phyloP scores from a whole-genome alignment of 2,329 filamentous ascomycete genomes.

The Penicillium sp. region DNA sequence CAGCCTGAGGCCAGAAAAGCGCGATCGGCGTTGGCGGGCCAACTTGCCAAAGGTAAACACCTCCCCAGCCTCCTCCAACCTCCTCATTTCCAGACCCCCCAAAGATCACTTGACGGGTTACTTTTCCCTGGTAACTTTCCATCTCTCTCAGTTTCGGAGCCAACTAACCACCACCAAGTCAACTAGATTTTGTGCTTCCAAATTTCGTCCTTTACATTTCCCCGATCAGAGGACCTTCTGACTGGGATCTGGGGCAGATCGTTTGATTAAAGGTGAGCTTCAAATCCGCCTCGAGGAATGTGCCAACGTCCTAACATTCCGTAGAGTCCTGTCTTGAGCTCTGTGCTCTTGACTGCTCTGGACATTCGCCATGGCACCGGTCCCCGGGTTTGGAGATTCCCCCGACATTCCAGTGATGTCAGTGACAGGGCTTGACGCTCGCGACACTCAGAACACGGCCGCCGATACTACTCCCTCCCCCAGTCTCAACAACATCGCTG shows the following conservation, averaged over 20 bases:
- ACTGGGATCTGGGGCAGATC: constrained; percentile 15
- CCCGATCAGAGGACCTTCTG: constrained; percentile 6
- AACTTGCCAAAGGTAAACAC: constrained; percentile 26
- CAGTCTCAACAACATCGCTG: constrained; percentile 28
- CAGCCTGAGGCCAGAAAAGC: background rate
- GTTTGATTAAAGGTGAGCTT: constrained; percentile 14
- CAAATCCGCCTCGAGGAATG: constrained; percentile 3
- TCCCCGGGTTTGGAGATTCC: constrained; percentile 24
- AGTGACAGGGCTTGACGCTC: constrained; percentile 10
- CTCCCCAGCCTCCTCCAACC: constrained; percentile 41
- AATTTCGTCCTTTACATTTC: constrained; percentile 8
- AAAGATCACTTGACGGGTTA: constrained; percentile 8
- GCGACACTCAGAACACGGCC: constrained; percentile 9
- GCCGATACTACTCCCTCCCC: constrained; percentile 21
- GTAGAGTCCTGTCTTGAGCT: constrained; percentile 35
- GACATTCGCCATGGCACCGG: constrained; percentile 31
- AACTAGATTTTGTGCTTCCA: background rate
- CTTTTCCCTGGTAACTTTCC: constrained; percentile 14
- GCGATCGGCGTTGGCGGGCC: constrained; percentile 10
- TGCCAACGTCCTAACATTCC: constrained; percentile 9
- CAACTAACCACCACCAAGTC: constrained; percentile 12
- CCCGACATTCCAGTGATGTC: constrained; percentile 24
- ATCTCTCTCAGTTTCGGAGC: constrained; percentile 4
- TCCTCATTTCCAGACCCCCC: constrained; percentile 31
- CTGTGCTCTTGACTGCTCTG: constrained; percentile 35